phyloP scores from a whole-genome alignment of 257 asterid genomes.

The Pogostemon cablin region DNA sequence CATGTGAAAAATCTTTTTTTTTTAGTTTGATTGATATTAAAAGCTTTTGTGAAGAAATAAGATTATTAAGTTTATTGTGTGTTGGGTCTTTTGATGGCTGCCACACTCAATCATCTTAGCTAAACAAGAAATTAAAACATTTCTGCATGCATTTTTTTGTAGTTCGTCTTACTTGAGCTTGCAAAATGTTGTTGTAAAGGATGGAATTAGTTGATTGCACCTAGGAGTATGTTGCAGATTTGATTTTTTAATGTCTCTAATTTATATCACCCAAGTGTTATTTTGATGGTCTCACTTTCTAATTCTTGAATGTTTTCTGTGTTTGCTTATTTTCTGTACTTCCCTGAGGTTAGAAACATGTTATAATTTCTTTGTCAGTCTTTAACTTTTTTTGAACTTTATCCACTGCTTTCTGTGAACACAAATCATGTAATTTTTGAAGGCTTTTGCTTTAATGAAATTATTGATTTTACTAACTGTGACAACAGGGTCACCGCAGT shows the following conservation, averaged over 20 bases:
- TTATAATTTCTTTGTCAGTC: neutral
- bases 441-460: neutral
- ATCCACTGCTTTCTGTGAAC: neutral
- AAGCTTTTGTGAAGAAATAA: neutral
- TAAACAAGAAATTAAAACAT: neutral
- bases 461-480: conserved; percentile 32
- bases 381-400: conserved; percentile 10
- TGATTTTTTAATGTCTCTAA: neutral
- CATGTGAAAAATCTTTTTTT: neutral
- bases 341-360: neutral
- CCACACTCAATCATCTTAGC: neutral
- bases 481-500: conserved; percentile 95
- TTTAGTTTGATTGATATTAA: neutral
- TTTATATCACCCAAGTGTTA: neutral
- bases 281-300: neutral
- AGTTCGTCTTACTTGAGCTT: neutral
- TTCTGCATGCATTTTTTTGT: conserved; percentile 10
- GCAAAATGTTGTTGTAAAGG: neutral
- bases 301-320: neutral
- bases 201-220: neutral
- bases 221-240: neutral
- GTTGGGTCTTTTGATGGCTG: neutral
- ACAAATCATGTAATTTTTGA: neutral
- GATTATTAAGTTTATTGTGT: conserved; percentile 2
- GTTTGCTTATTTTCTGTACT: neutral